Percentiles rank a stretch among this genome's conserved stretches.
These are phyloP conservation scores for Haplosporangium sp. DNA, from an alignment of 371 early-diverging fungal species.

Conservation along the genomic window DNA sequence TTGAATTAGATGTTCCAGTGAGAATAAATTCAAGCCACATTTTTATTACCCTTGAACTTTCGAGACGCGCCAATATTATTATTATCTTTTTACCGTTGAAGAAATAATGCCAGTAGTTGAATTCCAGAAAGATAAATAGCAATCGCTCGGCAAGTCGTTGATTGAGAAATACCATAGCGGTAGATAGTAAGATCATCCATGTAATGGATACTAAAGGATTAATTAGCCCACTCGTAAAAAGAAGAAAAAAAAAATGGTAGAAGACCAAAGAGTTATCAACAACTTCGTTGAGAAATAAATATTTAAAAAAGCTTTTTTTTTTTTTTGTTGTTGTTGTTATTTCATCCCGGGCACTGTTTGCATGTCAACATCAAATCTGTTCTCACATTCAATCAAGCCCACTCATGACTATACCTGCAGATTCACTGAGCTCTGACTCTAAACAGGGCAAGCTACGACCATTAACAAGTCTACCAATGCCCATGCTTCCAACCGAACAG, in stretches of 20 bases:
- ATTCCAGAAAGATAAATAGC: too few relatives aligned
- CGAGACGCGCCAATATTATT: background rate
- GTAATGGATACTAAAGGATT: too few relatives aligned
- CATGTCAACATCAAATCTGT: background rate
- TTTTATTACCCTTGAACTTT: background rate
- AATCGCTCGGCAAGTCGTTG: too few relatives aligned
- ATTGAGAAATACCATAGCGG: too few relatives aligned
- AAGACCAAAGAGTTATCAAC: background rate
- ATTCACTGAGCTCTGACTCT: slow-evolving; percentile 11
- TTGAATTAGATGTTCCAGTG: background rate
- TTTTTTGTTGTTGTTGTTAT: background rate
- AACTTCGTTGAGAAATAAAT: background rate
- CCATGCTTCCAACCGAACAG: slow-evolving; percentile 40
- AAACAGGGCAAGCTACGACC: slow-evolving; percentile 28
- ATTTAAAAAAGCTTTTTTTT: slow-evolving; percentile 6
- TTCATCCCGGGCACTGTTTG: background rate
- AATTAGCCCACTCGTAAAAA: too few relatives aligned
- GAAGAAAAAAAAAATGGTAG: slow-evolving; percentile 3
- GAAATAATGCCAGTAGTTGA: too few relatives aligned
- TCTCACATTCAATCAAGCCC: background rate
- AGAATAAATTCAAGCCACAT: background rate
- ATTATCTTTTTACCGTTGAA: background rate
- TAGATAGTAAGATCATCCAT: too few relatives aligned
- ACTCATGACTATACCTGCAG: slow-evolving; percentile 35
- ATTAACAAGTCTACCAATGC: slow-evolving; percentile 21